A percentile compares a stretch with the other conserved stretches of the same genome.
phyloP scores from a whole-genome alignment of 1,284 basidiomycete species.

The Rhodotorula sp. region DNA sequence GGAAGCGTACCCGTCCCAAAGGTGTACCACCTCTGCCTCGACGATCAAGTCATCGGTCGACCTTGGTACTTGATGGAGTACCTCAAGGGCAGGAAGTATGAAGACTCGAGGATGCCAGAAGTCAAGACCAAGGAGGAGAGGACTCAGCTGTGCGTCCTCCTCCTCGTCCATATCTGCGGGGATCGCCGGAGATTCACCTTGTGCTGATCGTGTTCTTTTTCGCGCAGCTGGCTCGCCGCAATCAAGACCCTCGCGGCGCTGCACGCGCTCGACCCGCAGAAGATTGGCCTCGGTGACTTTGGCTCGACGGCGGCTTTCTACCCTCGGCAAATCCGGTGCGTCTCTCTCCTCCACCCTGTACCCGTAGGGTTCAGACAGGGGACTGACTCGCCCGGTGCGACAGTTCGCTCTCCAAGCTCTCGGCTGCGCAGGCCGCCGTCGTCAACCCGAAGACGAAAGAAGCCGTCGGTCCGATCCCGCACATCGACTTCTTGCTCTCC shows the following conservation, averaged over 20 bases:
- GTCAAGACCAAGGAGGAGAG: constrained; percentile 60
- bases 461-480: constrained; percentile 65
- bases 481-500: constrained; percentile 65
- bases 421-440: constrained; percentile 65
- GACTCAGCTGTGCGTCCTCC: constrained; percentile 62
- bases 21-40: constrained; percentile 74
- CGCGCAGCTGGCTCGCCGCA: constrained; percentile 69
- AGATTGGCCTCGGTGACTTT: constrained; percentile 71
- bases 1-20: constrained; percentile 83
- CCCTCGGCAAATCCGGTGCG: constrained; percentile 76
- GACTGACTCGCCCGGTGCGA: background rate
- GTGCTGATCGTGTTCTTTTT: background rate
- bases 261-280: constrained; percentile 65
- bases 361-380: background rate
- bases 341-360: background rate
- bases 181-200: background rate
- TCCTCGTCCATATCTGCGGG: fast-evolving
- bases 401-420: constrained; percentile 67
- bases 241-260: constrained; percentile 71
- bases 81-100: constrained; percentile 76
- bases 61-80: constrained; percentile 70
- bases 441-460: constrained; percentile 52
- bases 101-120: constrained; percentile 73
- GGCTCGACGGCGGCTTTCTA: constrained; percentile 78
- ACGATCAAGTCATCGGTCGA: constrained; percentile 73